These are phyloP conservation scores for Fusarium chlamydosporum DNA, from an alignment of 2,329 filamentous ascomycete species.

Conservation along the genomic window DNA sequence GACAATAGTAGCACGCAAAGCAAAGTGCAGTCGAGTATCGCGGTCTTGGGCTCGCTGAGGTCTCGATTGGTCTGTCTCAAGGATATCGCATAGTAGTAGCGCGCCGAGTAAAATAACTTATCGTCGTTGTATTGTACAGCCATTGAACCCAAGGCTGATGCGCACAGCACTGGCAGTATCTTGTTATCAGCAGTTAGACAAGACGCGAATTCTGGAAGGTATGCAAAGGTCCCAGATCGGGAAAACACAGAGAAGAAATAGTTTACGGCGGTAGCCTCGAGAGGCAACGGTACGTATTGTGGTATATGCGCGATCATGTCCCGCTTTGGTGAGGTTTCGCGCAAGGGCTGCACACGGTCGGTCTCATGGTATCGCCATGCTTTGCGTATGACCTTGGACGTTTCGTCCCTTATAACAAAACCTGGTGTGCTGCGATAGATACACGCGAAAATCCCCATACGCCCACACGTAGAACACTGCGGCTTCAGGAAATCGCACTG, in stretches of 20 bases:
- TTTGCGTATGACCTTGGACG: too few relatives aligned
- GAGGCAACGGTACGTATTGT: neutral
- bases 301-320: neutral
- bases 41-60: neutral
- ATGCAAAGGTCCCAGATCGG: slow-evolving; percentile 3
- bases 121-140: neutral
- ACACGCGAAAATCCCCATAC: too few relatives aligned
- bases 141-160: slow-evolving; percentile 15
- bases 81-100: slow-evolving; percentile 2
- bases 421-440: too few relatives aligned
- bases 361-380: too few relatives aligned
- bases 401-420: too few relatives aligned
- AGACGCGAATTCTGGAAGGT: neutral
- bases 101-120: neutral
- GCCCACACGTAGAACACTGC: too few relatives aligned
- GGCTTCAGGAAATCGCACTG: too few relatives aligned
- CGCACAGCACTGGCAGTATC: slow-evolving; percentile 1
- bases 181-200: neutral
- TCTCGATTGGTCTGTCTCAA: neutral
- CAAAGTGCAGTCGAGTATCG: neutral
- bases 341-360: too few relatives aligned
- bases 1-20: slow-evolving; percentile 6
- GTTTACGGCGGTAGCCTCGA: slow-evolving; percentile 2
- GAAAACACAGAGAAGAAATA: slow-evolving; percentile 12
- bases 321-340: neutral